These are phyloP conservation scores for Dictyophora rubrovolvata DNA, from an alignment of 768 basidiomycete species.

Conservation along the genomic window DNA sequence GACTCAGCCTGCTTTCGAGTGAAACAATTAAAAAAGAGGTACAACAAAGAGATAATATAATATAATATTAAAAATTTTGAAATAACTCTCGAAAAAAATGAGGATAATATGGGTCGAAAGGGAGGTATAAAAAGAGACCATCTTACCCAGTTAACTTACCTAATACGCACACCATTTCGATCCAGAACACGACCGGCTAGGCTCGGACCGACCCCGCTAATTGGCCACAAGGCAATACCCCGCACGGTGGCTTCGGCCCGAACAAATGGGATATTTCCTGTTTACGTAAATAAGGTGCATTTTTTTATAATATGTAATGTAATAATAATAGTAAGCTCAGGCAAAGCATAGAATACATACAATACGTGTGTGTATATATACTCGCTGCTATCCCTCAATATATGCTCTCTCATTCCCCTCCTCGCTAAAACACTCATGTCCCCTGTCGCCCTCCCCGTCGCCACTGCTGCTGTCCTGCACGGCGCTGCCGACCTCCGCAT, in stretches of 20 bases:
- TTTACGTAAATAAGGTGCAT: no score
- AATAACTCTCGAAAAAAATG: not conserved
- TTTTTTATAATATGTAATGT: no score
- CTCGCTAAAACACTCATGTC: slow-evolving; percentile 25
- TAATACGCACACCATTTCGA: not conserved
- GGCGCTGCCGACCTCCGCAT: slow-evolving; percentile 74
- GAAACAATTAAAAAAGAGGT: no score
- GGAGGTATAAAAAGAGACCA: not conserved
- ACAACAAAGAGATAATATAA: not conserved
- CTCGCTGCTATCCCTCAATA: slow-evolving; percentile 15
- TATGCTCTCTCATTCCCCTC: slow-evolving; percentile 14
- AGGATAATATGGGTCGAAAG: not conserved
- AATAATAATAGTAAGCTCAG: no score
- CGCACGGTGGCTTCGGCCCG: not conserved
- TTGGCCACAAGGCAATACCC: not conserved
- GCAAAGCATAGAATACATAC: not conserved
- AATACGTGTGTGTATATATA: slow-evolving; percentile 4
- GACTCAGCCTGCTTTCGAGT: no score
- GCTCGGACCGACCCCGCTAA: not conserved
- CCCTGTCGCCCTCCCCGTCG: slow-evolving; percentile 39
- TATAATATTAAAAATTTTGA: not conserved
- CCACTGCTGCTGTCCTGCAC: slow-evolving; percentile 72
- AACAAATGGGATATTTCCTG: not conserved
- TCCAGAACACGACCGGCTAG: not conserved
- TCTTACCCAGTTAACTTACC: not conserved